Evolutionary conservation across 164 flowering plant species (phyloP).

Genomic region (Berberis vulgaris): DNA sequence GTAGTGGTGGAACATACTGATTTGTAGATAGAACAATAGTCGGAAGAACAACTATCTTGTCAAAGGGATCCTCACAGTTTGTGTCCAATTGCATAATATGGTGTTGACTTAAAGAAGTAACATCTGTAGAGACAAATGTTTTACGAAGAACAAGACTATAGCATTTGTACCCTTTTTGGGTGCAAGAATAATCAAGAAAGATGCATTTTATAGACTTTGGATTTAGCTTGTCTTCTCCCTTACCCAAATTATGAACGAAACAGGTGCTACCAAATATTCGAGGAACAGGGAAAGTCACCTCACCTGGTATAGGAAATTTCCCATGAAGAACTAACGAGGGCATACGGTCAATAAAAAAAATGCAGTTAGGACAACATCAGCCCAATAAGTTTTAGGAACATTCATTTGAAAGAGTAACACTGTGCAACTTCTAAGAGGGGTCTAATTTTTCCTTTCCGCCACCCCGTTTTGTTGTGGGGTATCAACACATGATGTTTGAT

Average conservation of each 20-base stretch:
- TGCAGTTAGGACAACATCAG: not conserved
- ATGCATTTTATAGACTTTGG: not conserved
- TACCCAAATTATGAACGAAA: not conserved
- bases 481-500: not conserved
- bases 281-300: not conserved
- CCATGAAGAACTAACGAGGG: not conserved
- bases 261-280: not conserved
- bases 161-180: constrained; percentile 4
- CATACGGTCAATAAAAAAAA: not conserved
- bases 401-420: not conserved
- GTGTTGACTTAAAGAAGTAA: not conserved
- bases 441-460: not conserved
- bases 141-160: not conserved
- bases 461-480: constrained; percentile 1
- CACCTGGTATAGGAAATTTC: not conserved
- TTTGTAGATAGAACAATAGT: not conserved
- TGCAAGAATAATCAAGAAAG: not conserved
- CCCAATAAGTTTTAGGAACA: not conserved
- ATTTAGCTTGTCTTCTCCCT: not conserved
- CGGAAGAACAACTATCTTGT: not conserved
- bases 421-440: constrained; percentile 1
- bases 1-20: not conserved
- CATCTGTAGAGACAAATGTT: not conserved
- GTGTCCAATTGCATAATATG: not conserved
- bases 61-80: no score